Evolutionary conservation across 139 green algal genomes (phyloP), one percentile per base, ranked within the genome.

Genomic region (Chlorella sp.): DNA sequence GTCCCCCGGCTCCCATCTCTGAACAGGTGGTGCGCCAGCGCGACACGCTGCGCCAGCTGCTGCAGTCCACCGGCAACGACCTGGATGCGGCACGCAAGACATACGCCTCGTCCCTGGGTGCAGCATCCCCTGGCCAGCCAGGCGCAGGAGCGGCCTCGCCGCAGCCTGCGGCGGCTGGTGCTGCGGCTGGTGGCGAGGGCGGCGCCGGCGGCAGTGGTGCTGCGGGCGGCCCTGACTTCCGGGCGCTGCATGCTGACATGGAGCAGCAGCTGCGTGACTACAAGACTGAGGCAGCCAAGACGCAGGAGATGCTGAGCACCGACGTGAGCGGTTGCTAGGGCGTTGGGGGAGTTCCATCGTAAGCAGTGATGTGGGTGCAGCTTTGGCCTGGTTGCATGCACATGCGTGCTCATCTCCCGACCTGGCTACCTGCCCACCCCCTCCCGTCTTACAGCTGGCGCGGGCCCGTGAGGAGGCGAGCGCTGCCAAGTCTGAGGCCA

Each of bases 11-110:
- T 60, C 2, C 73, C 39, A 69, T 85, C 6, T 41, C 76, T 16
- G 23, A 44, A 62, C 86, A 89, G 80, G 67, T 92, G 16, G 84
- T 90, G 51, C 79, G 90, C n/a, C 90, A 94, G 87, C 87, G 90
- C 21, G 89, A 94, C 81, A 82, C 89, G 28, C 88, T 93, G 78
- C 78, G 78, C 51, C 69, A 83, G 70, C 84, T 94, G 60, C 75
- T 94, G 63, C 69, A 88, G 41, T 34, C 32, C 81, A 63, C 25
- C 57, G 86, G 55, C 74, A 82, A 64, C 65, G 74, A 90, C 47
- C 74, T 87, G 39, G 73, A 75, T 32, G 34, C 62, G 4, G 86
- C 78, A 0, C 81, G 81, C 39, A 34, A 47, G 15, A 34, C 57
- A 1, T 90, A 60, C 15, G 51, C 51, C 51, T 2, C 9, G 12